Evolutionary conservation across 75 land plant species (phyloP), one percentile per base, ranked within the genome.

Genomic region (Picea glauca): DNA sequence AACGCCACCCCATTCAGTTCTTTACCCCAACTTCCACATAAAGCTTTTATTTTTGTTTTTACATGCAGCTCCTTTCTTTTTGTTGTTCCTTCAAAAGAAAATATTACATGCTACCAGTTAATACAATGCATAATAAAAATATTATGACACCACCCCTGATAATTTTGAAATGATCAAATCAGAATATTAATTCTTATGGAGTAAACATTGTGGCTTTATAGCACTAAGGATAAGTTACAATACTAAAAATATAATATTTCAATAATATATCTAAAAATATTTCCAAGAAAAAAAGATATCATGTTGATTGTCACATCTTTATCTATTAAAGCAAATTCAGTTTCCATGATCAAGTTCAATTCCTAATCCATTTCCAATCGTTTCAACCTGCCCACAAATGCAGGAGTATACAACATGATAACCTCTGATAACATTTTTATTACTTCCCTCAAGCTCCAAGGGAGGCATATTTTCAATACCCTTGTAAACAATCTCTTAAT

Each of bases 41-140:
- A 79, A 62, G 82, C 77, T 76, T 68, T 33, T 20, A 86, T 20
- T 17, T 40, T 9, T 60, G 31, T 73, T 32, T 91, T 79, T 8
- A 85, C 86, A 85, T 95, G 95, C 30, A 98, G 78, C 78, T 98
- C 99, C 85, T 98, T 98, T 75, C 91, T 91, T 72, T 88, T 93
- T 32, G 91, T 98, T 54, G 99, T 90, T 31, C 99, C 98, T 96
- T 57, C n/a, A 59, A 13, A 32, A 1, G 50, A 38, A 68, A 68
- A 70, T 43, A 70, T 43, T 43, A 12, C 73, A 70, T 43, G 20
- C 54, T 43, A 40, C 21, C 50, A 70, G 21, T 70, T 70, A 70
- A 70, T 40, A 70, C 50, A 18, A 43, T 18, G 21, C 5, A 40
- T 40, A 70, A 14, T 33, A 38, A 46, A 70, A 21, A 40, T 13